These are phyloP conservation scores for Stylonectria norvegica DNA, from an alignment of 2,329 filamentous ascomycete genomes.

Conservation along the genomic window DNA sequence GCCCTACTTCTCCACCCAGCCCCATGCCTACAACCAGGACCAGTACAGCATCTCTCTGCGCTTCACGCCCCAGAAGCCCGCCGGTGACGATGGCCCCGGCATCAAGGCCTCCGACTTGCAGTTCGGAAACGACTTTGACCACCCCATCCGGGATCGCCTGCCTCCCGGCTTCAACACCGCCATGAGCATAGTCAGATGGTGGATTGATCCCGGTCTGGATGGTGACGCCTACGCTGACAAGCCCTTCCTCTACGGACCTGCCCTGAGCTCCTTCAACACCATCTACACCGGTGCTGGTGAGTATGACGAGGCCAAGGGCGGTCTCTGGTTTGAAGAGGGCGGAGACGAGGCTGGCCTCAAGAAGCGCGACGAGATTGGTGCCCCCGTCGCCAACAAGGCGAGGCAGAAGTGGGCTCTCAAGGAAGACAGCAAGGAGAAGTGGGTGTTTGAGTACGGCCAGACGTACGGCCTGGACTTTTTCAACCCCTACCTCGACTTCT, in stretches of 20 bases:
- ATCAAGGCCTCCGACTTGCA: constrained; percentile 72
- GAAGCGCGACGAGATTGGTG: constrained; percentile 43
- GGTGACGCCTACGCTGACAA: constrained; percentile 84
- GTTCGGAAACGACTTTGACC: constrained; percentile 94
- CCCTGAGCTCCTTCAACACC: constrained; percentile 75
- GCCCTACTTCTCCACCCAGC: constrained; percentile 70
- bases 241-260: constrained; percentile 82
- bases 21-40: constrained; percentile 65
- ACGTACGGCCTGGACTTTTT: constrained; percentile 67
- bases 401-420: constrained; percentile 59
- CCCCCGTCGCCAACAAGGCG: constrained; percentile 50
- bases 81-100: constrained; percentile 29
- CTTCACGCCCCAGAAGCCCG: constrained; percentile 63
- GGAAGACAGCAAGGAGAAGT: constrained; percentile 46
- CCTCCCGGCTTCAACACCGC: constrained; percentile 84
- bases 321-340: constrained; percentile 62
- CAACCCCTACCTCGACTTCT: constrained; percentile 88
- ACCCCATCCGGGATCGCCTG: constrained; percentile 79
- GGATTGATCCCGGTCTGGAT: constrained; percentile 85
- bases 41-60: constrained; percentile 82
- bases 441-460: constrained; percentile 53
- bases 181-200: constrained; percentile 82
- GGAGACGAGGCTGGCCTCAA: constrained; percentile 55
- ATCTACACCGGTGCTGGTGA: constrained; percentile 60
- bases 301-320: constrained; percentile 46